Evolutionary conservation across 495 filamentous ascomycete species (phyloP).

Genomic region (Chaetomium fimeti): DNA sequence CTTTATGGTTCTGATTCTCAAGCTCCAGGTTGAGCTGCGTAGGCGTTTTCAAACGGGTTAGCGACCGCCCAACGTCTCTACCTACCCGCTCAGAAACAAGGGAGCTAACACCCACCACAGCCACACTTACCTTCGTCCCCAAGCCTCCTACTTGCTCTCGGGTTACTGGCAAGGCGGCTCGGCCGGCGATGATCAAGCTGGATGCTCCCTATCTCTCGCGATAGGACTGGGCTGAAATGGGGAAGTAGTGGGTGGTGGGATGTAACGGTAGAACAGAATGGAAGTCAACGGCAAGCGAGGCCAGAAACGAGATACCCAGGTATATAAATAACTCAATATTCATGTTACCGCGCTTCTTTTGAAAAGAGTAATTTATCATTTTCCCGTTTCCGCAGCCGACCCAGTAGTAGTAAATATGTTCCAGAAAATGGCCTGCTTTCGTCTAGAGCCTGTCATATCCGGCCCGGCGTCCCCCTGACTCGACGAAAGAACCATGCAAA

Average conservation of each 20-base stretch:
- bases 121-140: background rate
- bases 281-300: background rate
- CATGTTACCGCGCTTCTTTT: background rate
- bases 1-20: too few relatives aligned
- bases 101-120: background rate
- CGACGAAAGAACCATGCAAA: background rate
- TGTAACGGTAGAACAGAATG: background rate
- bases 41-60: background rate
- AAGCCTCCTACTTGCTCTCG: background rate
- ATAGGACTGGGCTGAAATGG: background rate
- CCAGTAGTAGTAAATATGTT: too few relatives aligned
- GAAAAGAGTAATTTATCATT: background rate
- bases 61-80: background rate
- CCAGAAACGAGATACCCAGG: conserved; percentile 2
- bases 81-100: background rate
- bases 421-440: background rate
- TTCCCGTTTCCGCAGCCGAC: background rate
- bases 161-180: background rate
- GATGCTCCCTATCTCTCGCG: background rate
- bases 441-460: background rate
- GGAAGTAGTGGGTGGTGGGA: background rate
- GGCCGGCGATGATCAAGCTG: background rate
- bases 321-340: background rate
- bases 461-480: background rate
- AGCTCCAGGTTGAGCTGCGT: background rate